A percentile compares a stretch with the other conserved stretches of the same genome.
These are phyloP conservation scores for Macrophomina phaseolina DNA, from an alignment of 2,329 filamentous ascomycete species.

Conservation along the genomic window DNA sequence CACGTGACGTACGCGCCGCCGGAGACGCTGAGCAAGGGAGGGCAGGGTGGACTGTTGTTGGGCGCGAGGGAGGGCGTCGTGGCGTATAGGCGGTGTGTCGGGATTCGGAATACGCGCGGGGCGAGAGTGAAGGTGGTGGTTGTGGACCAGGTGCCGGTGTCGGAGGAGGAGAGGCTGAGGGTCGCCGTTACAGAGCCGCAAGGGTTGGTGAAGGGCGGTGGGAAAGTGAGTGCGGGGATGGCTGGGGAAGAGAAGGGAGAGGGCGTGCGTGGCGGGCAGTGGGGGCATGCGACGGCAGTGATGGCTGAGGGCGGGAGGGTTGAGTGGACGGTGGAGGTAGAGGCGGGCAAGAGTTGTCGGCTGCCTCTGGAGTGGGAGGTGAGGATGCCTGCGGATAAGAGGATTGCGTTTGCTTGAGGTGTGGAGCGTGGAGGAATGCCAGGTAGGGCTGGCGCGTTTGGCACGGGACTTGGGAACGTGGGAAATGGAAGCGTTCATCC, in stretches of 20 bases:
- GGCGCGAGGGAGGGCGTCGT: conserved; percentile 54
- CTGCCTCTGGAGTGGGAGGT: conserved; percentile 68
- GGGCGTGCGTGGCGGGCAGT: conserved; percentile 17
- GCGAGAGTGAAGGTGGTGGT: conserved; percentile 56
- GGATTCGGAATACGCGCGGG: conserved; percentile 57
- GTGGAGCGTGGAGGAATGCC: not conserved
- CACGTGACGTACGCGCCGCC: conserved; percentile 62
- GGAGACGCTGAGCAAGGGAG: conserved; percentile 55
- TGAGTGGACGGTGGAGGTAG: conserved; percentile 33
- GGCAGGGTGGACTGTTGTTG: conserved; percentile 40
- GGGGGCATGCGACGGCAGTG: conserved; percentile 29
- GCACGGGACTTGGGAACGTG: not conserved
- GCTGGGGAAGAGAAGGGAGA: conserved; percentile 32
- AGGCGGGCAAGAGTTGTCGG: conserved; percentile 61
- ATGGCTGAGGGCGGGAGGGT: conserved; percentile 32
- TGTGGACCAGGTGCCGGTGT: conserved; percentile 67
- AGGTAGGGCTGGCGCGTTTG: not conserved
- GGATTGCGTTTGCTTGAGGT: conserved; percentile 33
- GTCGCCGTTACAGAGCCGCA: conserved; percentile 58
- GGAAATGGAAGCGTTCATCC: not conserved
- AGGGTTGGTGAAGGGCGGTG: conserved; percentile 45
- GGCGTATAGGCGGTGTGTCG: conserved; percentile 57
- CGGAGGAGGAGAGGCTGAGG: conserved; percentile 63
- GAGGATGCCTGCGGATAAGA: conserved; percentile 59
- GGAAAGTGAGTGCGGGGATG: conserved; percentile 26